phyloP scores from a whole-genome alignment of 768 basidiomycete species.

The Mycena belliarum region DNA sequence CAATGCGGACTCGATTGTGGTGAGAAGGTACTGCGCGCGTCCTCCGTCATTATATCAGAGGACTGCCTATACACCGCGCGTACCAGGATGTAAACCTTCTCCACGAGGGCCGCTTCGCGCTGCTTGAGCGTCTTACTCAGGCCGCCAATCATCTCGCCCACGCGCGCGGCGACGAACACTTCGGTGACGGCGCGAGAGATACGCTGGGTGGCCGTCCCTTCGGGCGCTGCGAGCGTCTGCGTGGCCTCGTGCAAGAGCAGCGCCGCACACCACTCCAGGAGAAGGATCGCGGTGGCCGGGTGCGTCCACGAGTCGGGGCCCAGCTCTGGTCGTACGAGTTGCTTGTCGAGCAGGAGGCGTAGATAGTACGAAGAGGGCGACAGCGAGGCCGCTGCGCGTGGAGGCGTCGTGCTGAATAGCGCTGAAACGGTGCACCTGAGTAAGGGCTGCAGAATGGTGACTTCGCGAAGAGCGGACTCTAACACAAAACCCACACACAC shows the following conservation, averaged over 20 bases:
- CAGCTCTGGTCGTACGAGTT: conserved; percentile 22
- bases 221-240: conserved; percentile 37
- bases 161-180: conserved; percentile 62
- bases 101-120: conserved; percentile 32
- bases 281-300: conserved; percentile 39
- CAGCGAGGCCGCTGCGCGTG: conserved; percentile 30
- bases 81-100: conserved; percentile 47
- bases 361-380: conserved; percentile 58
- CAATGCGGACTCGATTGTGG: conserved; percentile 53
- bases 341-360: conserved; percentile 42
- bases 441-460: no score
- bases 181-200: conserved; percentile 67
- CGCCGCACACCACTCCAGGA: conserved; percentile 70
- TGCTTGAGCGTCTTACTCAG: conserved; percentile 22
- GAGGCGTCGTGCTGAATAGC: conserved; percentile 28
- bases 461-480: no score
- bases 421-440: no score
- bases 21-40: conserved; percentile 56
- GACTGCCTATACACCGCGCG: no score
- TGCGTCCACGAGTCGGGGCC: conserved; percentile 37
- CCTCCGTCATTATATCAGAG: no score
- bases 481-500: no score
- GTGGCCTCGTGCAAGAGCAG: conserved; percentile 51
- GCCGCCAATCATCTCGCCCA: conserved; percentile 47
- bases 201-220: conserved; percentile 58